Evolutionary conservation across 2,329 filamentous ascomycete genomes (phyloP).

Genomic region (Nemania serpens): DNA sequence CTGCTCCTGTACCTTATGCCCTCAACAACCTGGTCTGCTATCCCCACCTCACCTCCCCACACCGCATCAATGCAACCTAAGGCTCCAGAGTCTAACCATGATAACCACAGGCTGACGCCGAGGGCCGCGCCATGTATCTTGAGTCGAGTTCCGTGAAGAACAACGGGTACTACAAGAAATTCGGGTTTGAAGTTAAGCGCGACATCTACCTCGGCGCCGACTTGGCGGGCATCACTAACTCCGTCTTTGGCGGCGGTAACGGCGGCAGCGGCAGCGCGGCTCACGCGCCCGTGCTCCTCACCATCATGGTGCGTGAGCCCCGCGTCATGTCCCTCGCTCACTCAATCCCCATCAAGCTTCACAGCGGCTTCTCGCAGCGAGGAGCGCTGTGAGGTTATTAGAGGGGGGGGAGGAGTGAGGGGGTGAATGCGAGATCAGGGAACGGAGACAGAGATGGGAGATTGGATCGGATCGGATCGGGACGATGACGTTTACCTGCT

Average conservation of each 20-base stretch:
- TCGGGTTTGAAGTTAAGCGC: constrained; percentile 71
- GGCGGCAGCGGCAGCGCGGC: constrained; percentile 8
- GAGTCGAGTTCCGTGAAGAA: constrained; percentile 76
- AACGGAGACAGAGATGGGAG: too few relatives aligned
- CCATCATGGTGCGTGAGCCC: constrained; percentile 83
- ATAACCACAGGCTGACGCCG: constrained; percentile 63
- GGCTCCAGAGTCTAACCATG: neutral
- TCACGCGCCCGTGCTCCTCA: constrained; percentile 63
- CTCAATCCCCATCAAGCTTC: constrained; percentile 44
- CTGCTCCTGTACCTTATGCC: too few relatives aligned
- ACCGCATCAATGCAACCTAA: neutral
- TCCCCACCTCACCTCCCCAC: neutral
- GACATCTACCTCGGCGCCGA: constrained; percentile 60
- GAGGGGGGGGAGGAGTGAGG: neutral
- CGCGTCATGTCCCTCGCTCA: constrained; percentile 42
- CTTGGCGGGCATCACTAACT: constrained; percentile 20
- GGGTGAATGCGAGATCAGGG: neutral
- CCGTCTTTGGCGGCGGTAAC: neutral
- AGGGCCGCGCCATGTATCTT: constrained; percentile 73
- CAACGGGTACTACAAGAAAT: constrained; percentile 72
- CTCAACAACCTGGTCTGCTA: neutral
- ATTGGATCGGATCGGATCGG: too few relatives aligned
- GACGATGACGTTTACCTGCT: neutral
- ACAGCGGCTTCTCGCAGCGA: constrained; percentile 35
- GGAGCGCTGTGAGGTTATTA: constrained; percentile 16